A percentile compares a stretch with the other conserved stretches of the same genome.
Evolutionary conservation across 2,329 filamentous ascomycete genomes (phyloP).

Genomic region (Fusarium piperis): DNA sequence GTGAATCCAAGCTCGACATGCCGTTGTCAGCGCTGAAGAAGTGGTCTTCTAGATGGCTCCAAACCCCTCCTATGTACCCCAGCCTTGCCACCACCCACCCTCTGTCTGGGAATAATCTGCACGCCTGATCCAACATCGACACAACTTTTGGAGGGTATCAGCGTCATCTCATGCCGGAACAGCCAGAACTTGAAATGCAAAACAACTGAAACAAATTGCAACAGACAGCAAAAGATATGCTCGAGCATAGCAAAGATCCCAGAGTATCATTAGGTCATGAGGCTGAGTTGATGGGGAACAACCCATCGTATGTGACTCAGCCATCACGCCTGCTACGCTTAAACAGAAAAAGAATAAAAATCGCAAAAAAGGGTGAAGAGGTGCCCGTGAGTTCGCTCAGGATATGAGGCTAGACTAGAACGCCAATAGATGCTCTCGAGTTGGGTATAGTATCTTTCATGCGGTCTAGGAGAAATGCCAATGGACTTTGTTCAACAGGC

Average conservation of each 20-base stretch:
- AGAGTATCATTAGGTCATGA: background rate
- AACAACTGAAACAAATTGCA: background rate
- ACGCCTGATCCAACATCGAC: conserved; percentile 6
- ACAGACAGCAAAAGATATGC: background rate
- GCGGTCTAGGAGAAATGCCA: conserved; percentile 19
- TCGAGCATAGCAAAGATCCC: background rate
- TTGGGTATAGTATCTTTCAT: conserved; percentile 20
- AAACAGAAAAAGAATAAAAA: background rate
- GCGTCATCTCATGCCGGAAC: conserved; percentile 11
- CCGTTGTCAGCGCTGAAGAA: background rate
- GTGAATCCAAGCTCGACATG: background rate
- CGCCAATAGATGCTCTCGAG: conserved; percentile 30
- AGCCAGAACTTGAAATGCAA: background rate
- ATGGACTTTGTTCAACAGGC: conserved; percentile 5
- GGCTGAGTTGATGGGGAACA: background rate
- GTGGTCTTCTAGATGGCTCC: background rate
- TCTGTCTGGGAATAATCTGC: background rate
- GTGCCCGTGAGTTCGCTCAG: background rate
- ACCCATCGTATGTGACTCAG: conserved; percentile 1
- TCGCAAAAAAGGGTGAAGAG: conserved; percentile 4
- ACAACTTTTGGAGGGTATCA: conserved; percentile 19
- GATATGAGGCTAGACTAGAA: conserved; percentile 7
- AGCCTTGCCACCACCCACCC: background rate
- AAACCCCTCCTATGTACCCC: background rate
- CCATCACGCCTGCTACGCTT: conserved; percentile 3